Conservation (phyloP, 2,329 filamentous ascomycete species). For the Sclerotiophoma versabilis region DNA sequence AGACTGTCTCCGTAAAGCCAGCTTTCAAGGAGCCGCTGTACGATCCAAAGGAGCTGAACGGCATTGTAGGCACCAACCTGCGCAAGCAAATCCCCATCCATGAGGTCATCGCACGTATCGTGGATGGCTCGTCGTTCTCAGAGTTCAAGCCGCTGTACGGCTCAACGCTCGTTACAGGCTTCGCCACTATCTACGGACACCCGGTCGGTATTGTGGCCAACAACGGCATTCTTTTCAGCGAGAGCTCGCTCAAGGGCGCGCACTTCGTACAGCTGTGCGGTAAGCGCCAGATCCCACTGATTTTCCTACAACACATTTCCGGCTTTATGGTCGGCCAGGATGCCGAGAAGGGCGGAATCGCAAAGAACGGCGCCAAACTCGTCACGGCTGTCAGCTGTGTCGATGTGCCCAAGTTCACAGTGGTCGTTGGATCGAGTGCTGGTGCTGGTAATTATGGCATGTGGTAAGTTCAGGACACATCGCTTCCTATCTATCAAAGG, state of each 20-base stretch:
- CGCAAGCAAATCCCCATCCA: constrained; percentile 84
- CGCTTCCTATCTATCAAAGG: neutral
- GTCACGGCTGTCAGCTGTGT: constrained; percentile 95
- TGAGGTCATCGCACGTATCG: constrained; percentile 90
- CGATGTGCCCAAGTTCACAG: constrained; percentile 94
- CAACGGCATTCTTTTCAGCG: constrained; percentile 92
- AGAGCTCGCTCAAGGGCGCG: constrained; percentile 88
- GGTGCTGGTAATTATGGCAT: constrained; percentile 98
- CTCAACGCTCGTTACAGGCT: constrained; percentile 85
- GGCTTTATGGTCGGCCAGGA: constrained; percentile 98
- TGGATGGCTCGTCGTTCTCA: constrained; percentile 86
- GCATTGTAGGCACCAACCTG: constrained; percentile 89
- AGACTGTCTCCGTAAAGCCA: constrained; percentile 42
- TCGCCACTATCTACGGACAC: constrained; percentile 87
- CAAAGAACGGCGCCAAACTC: constrained; percentile 96
- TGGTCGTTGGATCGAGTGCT: constrained; percentile 91
- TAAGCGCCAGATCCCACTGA: constrained; percentile 85
- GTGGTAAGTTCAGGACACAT: constrained; percentile 64
- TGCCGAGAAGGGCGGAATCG: constrained; percentile 92
- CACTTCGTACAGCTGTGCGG: constrained; percentile 97
- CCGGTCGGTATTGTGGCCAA: constrained; percentile 94
- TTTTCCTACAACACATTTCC: constrained; percentile 96
- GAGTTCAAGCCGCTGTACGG: constrained; percentile 97
- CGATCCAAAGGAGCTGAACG: constrained; percentile 78
- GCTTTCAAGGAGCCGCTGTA: constrained; percentile 79